Evolutionary conservation across 2,329 filamentous ascomycete species (phyloP).

Genomic region (Cladosporium oxysporum): DNA sequence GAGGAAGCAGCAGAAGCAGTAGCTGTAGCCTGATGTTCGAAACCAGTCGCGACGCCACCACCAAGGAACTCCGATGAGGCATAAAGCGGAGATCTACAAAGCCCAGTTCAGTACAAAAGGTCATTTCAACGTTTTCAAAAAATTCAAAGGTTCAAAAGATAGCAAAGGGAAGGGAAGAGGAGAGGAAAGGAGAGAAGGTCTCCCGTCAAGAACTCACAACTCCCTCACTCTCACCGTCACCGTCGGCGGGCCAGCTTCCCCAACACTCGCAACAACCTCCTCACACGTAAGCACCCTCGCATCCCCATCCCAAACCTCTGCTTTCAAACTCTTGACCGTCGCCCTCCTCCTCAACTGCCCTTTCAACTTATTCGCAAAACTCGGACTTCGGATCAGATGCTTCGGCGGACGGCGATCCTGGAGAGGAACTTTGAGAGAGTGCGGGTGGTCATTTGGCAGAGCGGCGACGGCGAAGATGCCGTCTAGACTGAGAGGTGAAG

Average conservation of each 20-base stretch:
- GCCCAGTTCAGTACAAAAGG: neutral
- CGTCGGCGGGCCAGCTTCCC: neutral
- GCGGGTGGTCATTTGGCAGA: slow-evolving; percentile 36
- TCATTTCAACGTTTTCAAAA: neutral
- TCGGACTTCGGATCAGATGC: slow-evolving; percentile 31
- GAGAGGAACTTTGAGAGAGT: slow-evolving; percentile 28
- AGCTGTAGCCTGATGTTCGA: neutral
- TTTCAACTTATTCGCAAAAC: slow-evolving; percentile 29
- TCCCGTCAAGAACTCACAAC: slow-evolving; percentile 7
- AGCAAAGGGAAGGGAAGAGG: neutral
- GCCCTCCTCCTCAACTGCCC: slow-evolving; percentile 25
- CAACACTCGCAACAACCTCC: slow-evolving; percentile 22
- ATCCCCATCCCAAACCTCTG: slow-evolving; percentile 36
- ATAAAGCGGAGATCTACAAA: neutral
- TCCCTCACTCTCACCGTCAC: slow-evolving; percentile 1
- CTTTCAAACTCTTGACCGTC: slow-evolving; percentile 21
- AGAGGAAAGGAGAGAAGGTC: neutral
- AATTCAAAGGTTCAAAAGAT: too few species aligned
- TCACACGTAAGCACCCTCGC: slow-evolving; percentile 34
- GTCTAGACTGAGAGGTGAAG: slow-evolving; percentile 18
- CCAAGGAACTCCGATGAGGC: neutral
- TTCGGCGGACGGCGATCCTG: slow-evolving; percentile 21
- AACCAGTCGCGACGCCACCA: neutral
- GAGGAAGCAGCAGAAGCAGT: neutral
- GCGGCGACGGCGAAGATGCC: slow-evolving; percentile 33